Percentiles rank a stretch among this genome's conserved stretches.
These are phyloP conservation scores for Mycena olivaceomarginata DNA, from an alignment of 768 basidiomycete species.

Conservation along the genomic window DNA sequence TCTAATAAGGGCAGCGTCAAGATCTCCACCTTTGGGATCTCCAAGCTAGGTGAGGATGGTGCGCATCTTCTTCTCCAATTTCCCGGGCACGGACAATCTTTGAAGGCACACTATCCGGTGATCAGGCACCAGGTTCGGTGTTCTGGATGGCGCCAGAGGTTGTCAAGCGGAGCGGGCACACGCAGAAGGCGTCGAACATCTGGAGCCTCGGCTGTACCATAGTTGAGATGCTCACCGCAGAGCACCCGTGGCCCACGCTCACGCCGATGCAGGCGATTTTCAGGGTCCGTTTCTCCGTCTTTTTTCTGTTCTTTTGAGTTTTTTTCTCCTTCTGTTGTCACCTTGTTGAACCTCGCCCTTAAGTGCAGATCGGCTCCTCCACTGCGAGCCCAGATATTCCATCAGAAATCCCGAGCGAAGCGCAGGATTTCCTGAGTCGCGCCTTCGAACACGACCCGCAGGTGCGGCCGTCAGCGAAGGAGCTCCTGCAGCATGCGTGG, in stretches of 20 bases:
- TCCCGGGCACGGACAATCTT: neutral
- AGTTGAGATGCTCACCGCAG: constrained; percentile 97
- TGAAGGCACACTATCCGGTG: constrained; percentile 68
- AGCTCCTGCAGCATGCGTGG: constrained; percentile 87
- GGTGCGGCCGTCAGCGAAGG: constrained; percentile 85
- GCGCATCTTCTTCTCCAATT: constrained; percentile 53
- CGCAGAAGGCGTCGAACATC: constrained; percentile 90
- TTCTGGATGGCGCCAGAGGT: constrained; percentile 99
- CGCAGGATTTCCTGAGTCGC: constrained; percentile 88
- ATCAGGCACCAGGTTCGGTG: constrained; percentile 91
- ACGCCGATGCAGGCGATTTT: constrained; percentile 99
- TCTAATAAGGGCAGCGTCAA: constrained; percentile 98
- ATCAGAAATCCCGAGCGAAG: constrained; percentile 92
- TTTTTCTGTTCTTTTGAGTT: neutral
- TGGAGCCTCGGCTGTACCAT: constrained; percentile 97
- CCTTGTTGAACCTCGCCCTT: neutral
- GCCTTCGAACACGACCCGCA: constrained; percentile 93
- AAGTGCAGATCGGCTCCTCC: constrained; percentile 90
- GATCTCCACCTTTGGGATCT: constrained; percentile 97
- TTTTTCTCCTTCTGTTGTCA: neutral
- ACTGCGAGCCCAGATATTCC: constrained; percentile 89
- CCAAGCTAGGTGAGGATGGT: constrained; percentile 98
- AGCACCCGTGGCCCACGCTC: constrained; percentile 96
- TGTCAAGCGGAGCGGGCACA: constrained; percentile 95
- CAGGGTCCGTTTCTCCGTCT: constrained; percentile 72